Conservation (phyloP, 805 yeast species). For the Kockiozyma suomiensis region DNA sequence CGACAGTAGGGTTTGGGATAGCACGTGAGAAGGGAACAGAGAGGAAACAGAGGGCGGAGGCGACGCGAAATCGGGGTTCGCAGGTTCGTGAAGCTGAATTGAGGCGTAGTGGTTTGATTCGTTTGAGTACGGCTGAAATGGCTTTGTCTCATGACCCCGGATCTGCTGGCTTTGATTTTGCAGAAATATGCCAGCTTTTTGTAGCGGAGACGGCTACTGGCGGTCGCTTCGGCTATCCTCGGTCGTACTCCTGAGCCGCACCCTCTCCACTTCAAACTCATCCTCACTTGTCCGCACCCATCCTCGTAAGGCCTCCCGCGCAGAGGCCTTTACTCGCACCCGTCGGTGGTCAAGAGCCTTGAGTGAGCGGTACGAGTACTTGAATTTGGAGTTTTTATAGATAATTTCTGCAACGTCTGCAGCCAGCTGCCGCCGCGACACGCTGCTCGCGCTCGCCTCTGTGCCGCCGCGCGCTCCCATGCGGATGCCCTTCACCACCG, state of each 20-base stretch:
- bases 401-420: background rate
- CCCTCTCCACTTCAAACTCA: constrained; percentile 5
- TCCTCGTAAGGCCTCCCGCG: constrained; percentile 21
- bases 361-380: constrained; percentile 17
- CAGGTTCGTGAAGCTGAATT: background rate
- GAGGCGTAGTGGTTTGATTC: constrained; percentile 8
- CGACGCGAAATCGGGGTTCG: background rate
- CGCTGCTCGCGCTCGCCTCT: constrained; percentile 33
- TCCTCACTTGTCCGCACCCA: constrained; percentile 34
- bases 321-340: constrained; percentile 13
- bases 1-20: background rate
- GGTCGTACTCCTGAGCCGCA: background rate
- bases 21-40: background rate
- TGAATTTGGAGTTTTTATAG: background rate
- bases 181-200: background rate
- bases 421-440: constrained; percentile 9
- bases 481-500: constrained; percentile 36
- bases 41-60: background rate
- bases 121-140: background rate
- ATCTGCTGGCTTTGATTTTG: background rate
- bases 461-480: constrained; percentile 37
- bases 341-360: constrained; percentile 16
- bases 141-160: background rate
- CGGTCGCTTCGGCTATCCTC: constrained; percentile 17
- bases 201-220: constrained; percentile 16